Conservation (phyloP, 2,329 filamentous ascomycete species). For the Amauroascus niger region DNA sequence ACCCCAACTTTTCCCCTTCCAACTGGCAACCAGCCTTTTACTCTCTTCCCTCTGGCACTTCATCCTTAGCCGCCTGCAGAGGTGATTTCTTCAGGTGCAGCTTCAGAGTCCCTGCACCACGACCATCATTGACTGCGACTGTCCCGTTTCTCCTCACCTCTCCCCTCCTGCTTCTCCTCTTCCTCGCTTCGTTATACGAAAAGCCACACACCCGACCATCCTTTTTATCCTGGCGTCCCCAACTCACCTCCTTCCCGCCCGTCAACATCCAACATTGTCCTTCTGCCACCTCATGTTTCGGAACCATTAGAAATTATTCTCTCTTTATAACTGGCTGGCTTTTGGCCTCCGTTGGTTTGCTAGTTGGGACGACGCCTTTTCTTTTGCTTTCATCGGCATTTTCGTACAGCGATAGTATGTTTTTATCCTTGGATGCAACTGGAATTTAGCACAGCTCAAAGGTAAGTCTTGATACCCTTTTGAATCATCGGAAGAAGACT, state of each 20-base stretch:
- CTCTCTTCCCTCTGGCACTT: conserved; percentile 15
- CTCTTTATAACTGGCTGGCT: not conserved
- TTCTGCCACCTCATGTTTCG: not conserved
- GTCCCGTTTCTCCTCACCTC: not conserved
- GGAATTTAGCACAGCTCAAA: not conserved
- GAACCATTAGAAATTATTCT: not conserved
- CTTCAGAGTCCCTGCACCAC: not conserved
- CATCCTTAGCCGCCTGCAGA: conserved; percentile 13
- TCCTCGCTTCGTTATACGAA: conserved; percentile 16
- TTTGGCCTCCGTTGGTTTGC: not conserved
- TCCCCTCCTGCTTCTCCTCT: conserved; percentile 17
- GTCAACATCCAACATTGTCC: not conserved
- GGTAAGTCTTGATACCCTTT: not conserved
- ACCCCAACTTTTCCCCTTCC: conserved; percentile 1
- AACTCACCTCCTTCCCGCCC: conserved; percentile 2
- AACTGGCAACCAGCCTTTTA: conserved; percentile 4
- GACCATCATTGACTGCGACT: conserved; percentile 7
- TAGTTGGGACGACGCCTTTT: not conserved
- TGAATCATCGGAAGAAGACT: not conserved
- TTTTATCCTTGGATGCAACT: not conserved
- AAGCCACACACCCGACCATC: not conserved
- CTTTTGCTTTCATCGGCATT: not conserved
- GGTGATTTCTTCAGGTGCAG: conserved; percentile 2
- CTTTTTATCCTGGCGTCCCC: not conserved
- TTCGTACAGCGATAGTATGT: not conserved